These are phyloP conservation scores for Cephaloascus fragrans DNA, from an alignment of 805 yeast genomes.

Conservation along the genomic window DNA sequence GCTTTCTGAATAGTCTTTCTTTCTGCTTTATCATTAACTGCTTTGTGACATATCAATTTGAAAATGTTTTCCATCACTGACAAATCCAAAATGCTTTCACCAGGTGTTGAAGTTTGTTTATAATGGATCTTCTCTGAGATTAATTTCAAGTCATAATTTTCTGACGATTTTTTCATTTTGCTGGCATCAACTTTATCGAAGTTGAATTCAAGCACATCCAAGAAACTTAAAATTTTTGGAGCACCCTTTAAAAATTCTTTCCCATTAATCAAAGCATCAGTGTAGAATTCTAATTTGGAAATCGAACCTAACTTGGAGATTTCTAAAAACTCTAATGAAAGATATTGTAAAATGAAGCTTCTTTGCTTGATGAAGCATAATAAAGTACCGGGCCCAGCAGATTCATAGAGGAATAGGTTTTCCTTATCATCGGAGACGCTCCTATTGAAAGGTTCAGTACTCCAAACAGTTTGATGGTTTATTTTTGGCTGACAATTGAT, in stretches of 20 bases:
- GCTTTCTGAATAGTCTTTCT: slow-evolving; percentile 15
- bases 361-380: slow-evolving; percentile 54
- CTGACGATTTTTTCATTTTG: slow-evolving; percentile 9
- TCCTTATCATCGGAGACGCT: slow-evolving; percentile 22
- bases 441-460: slow-evolving; percentile 31
- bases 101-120: slow-evolving; percentile 10
- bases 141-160: slow-evolving; percentile 16
- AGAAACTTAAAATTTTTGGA: slow-evolving; percentile 55
- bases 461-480: slow-evolving; percentile 48
- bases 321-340: slow-evolving; percentile 67
- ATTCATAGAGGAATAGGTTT: slow-evolving; percentile 24
- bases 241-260: slow-evolving; percentile 45
- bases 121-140: slow-evolving; percentile 30
- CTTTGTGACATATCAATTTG: slow-evolving; percentile 11
- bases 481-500: slow-evolving; percentile 45
- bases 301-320: slow-evolving; percentile 34
- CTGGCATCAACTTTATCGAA: slow-evolving; percentile 32
- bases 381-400: slow-evolving; percentile 40
- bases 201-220: slow-evolving; percentile 61
- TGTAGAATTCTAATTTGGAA: slow-evolving; percentile 41
- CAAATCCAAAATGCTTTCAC: slow-evolving; percentile 30
- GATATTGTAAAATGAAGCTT: slow-evolving; percentile 48
- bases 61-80: slow-evolving; percentile 22
- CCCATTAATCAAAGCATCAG: slow-evolving; percentile 41
- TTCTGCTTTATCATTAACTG: slow-evolving; percentile 12